phyloP scores from a whole-genome alignment of 345 rosid species.

The Syzygium aqueum region DNA sequence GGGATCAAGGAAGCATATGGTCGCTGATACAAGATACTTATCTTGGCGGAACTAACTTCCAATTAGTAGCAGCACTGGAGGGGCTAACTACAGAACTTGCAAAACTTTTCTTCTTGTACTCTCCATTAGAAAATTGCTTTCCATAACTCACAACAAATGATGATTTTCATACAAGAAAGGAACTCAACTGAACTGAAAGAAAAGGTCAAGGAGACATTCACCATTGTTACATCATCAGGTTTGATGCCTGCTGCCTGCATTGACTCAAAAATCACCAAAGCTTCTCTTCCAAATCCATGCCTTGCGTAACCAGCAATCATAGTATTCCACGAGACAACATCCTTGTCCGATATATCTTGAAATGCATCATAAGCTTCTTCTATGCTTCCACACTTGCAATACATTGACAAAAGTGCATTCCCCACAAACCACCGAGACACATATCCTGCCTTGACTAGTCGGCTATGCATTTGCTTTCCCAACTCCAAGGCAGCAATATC shows the following conservation, averaged over 20 bases:
- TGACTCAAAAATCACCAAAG: conserved; percentile 10
- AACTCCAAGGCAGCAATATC: conserved; percentile 11
- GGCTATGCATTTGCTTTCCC: conserved; percentile 21
- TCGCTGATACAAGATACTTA: background rate
- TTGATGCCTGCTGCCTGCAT: conserved; percentile 13
- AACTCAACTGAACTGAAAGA: background rate
- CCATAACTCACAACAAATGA: background rate
- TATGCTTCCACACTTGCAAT: conserved; percentile 19
- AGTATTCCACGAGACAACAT: conserved; percentile 22
- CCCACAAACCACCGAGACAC: conserved; percentile 17
- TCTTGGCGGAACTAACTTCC: background rate
- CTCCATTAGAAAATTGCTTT: background rate
- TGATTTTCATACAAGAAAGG: background rate
- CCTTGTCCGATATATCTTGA: conserved; percentile 8
- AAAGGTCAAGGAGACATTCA: background rate
- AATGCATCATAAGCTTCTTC: conserved; percentile 22
- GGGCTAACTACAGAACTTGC: background rate
- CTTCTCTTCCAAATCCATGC: conserved; percentile 16
- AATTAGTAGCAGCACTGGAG: background rate
- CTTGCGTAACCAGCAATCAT: conserved; percentile 25
- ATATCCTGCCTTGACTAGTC: conserved; percentile 15
- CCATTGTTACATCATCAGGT: conserved; percentile 20
- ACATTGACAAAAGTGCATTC: conserved; percentile 25
- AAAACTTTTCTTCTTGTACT: background rate
- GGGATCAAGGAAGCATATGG: background rate